A percentile compares a stretch with the other conserved stretches of the same genome.
Conservation (phyloP, 2,329 filamentous ascomycete species). For the Fusarium tuaranense region DNA sequence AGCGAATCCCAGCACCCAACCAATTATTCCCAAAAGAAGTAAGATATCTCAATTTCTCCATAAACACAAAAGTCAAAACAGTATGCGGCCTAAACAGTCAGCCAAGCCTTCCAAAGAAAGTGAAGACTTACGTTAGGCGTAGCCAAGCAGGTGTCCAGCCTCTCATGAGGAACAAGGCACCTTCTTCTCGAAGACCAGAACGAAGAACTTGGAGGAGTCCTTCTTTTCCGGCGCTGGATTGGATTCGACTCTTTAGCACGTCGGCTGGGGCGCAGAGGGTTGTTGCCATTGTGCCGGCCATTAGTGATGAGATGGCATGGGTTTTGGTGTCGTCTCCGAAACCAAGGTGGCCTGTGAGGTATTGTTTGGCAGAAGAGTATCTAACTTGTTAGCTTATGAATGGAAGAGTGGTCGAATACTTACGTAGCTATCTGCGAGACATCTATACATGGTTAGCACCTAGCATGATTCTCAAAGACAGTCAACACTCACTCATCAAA, state of each 20-base stretch:
- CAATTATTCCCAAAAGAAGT: conserved; percentile 40
- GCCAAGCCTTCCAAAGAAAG: background rate
- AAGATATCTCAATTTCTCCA: conserved; percentile 56
- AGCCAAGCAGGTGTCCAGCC: conserved; percentile 61
- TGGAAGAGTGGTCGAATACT: conserved; percentile 5
- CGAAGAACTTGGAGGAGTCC: conserved; percentile 50
- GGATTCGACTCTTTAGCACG: conserved; percentile 58
- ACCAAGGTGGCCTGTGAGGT: conserved; percentile 42
- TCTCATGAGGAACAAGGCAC: conserved; percentile 57
- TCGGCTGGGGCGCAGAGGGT: conserved; percentile 59
- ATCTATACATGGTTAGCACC: conserved; percentile 45
- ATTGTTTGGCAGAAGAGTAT: conserved; percentile 51
- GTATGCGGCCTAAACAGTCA: conserved; percentile 53
- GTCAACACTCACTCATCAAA: conserved; percentile 54
- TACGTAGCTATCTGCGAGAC: conserved; percentile 59
- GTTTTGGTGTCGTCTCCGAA: conserved; percentile 55
- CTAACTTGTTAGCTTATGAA: conserved; percentile 26
- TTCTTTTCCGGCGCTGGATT: conserved; percentile 46
- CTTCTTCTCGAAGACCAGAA: conserved; percentile 52
- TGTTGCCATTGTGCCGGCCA: conserved; percentile 59
- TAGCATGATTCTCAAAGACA: background rate
- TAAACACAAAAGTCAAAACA: conserved; percentile 59
- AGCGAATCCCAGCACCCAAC: conserved; percentile 20
- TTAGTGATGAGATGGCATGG: conserved; percentile 54
- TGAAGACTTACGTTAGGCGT: conserved; percentile 52